Evolutionary conservation across 169 alveolate genomes (phyloP).

Genomic region (Cryptosporidium ubiquitum): DNA sequence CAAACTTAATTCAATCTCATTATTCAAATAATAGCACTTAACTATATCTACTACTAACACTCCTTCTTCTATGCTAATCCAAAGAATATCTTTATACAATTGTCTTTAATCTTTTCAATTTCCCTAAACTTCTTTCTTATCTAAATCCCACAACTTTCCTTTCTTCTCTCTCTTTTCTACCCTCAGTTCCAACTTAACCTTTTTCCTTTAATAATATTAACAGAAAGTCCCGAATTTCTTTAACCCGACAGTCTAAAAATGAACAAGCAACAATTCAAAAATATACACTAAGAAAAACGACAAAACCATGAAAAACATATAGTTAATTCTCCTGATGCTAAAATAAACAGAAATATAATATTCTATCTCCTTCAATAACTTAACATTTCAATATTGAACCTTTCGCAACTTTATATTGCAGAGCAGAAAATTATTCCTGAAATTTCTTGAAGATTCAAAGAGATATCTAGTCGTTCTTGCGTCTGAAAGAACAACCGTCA

Average conservation of each 20-base stretch:
- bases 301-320: constrained; percentile 8
- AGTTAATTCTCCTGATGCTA: constrained; percentile 31
- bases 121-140: too few relatives aligned
- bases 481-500: constrained; percentile 95
- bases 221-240: too few relatives aligned
- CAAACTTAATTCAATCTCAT: constrained; percentile 1
- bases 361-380: constrained; percentile 13
- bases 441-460: background rate
- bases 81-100: too few relatives aligned
- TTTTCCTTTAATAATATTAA: too few relatives aligned
- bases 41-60: background rate
- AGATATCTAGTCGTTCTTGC: constrained; percentile 84
- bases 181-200: too few relatives aligned
- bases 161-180: too few relatives aligned
- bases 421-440: constrained; percentile 18
- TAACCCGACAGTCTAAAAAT: background rate
- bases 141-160: background rate
- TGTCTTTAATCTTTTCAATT: background rate
- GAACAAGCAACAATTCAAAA: background rate
- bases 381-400: constrained; percentile 1
- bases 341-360: constrained; percentile 4
- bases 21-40: background rate
- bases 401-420: constrained; percentile 24
- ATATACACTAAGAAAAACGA: background rate
- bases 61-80: background rate